Conservation (phyloP, 2,329 filamentous ascomycete species). For the Sarocladiaceae sp. region DNA sequence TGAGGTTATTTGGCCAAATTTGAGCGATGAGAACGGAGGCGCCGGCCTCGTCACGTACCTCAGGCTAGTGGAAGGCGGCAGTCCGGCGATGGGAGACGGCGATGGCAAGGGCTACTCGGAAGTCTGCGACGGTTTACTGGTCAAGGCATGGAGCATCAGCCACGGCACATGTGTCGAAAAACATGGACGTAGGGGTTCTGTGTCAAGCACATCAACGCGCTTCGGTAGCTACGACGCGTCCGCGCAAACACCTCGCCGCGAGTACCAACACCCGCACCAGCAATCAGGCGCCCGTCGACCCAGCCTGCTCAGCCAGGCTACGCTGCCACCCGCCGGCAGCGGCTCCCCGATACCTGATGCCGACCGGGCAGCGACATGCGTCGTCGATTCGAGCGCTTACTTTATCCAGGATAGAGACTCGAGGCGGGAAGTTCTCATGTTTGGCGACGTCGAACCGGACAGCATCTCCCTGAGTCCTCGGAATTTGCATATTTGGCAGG, state of each 20-base stretch:
- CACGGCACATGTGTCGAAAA: conserved; percentile 84
- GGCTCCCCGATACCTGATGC: conserved; percentile 19
- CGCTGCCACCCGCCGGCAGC: conserved; percentile 15
- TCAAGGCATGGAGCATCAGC: conserved; percentile 80
- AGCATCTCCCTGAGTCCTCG: conserved; percentile 74
- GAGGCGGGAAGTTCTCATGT: conserved; percentile 77
- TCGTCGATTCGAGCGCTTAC: conserved; percentile 85
- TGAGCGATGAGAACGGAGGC: conserved; percentile 92
- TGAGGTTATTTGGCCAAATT: conserved; percentile 94
- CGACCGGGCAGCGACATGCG: conserved; percentile 51
- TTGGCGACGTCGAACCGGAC: conserved; percentile 94
- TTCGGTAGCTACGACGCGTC: conserved; percentile 44
- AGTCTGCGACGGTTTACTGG: conserved; percentile 80
- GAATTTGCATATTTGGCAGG: conserved; percentile 77
- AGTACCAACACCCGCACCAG: conserved; percentile 15
- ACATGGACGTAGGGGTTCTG: conserved; percentile 56
- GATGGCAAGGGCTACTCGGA: conserved; percentile 79
- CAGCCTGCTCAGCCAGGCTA: conserved; percentile 25
- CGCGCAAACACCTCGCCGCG: conserved; percentile 21
- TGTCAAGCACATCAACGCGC: conserved; percentile 43
- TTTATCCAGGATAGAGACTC: conserved; percentile 75
- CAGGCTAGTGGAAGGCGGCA: conserved; percentile 81
- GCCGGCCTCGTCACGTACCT: conserved; percentile 89
- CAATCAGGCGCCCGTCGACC: conserved; percentile 16
- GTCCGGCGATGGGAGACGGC: conserved; percentile 73